Percentiles rank a stretch among this genome's conserved stretches.
These are phyloP conservation scores for Ensete glaucum DNA, from an alignment of 176 grass and related monocot species.

Conservation along the genomic window DNA sequence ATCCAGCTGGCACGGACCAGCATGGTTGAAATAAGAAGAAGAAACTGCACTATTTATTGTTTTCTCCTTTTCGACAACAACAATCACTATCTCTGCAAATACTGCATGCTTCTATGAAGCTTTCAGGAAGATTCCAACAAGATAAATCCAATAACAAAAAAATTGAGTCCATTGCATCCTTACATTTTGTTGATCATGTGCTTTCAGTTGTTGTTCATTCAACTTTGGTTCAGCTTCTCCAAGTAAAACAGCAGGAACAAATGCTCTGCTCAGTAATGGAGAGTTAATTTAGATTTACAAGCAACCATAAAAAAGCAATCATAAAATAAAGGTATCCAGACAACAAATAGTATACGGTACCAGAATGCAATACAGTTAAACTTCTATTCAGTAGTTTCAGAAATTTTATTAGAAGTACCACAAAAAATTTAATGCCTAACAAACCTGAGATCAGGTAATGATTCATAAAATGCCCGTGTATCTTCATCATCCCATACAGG, in stretches of 20 bases:
- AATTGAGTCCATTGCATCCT: conserved; percentile 34
- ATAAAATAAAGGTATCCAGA: not conserved
- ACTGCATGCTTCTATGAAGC: not conserved
- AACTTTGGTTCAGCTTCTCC: conserved; percentile 80
- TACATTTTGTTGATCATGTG: conserved; percentile 74
- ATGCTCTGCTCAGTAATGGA: conserved; percentile 58
- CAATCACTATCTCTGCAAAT: too few species aligned
- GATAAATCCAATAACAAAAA: not conserved
- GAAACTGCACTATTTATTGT: not conserved
- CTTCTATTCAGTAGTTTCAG: not conserved
- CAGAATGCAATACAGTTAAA: not conserved
- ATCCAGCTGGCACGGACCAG: not conserved
- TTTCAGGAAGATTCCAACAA: not conserved
- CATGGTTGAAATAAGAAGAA: not conserved
- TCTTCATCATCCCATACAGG: conserved; percentile 99
- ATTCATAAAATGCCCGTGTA: conserved; percentile 96
- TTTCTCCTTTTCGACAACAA: not conserved
- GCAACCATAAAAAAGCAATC: not conserved
- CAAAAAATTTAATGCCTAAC: conserved; percentile 16
- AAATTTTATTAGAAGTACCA: not conserved
- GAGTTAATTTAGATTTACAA: not conserved
- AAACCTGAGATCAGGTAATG: conserved; percentile 91
- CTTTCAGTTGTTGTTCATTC: conserved; percentile 67
- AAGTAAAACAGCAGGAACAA: conserved; percentile 93
- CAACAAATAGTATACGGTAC: not conserved